A percentile compares a stretch with the other conserved stretches of the same genome.
These are phyloP conservation scores for Marasmius oreades DNA, from an alignment of 1,284 basidiomycete genomes.

Conservation along the genomic window DNA sequence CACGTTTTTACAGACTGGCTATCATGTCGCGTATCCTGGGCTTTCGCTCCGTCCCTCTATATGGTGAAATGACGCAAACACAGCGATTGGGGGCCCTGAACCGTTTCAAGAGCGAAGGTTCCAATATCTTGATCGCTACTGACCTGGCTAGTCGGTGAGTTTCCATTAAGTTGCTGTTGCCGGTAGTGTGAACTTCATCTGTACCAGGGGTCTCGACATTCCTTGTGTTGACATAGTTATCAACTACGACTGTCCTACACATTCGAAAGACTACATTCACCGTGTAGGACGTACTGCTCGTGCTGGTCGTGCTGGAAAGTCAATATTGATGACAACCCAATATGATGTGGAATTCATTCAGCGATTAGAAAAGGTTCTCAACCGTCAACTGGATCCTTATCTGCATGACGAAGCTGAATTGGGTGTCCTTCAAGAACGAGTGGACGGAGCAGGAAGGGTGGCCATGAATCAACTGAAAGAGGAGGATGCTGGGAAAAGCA, in stretches of 20 bases:
- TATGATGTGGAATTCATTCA: constrained; percentile 98
- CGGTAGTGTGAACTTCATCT: constrained; percentile 6
- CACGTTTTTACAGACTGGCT: constrained; percentile 78
- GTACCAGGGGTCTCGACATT: constrained; percentile 92
- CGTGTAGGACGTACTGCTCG: constrained; percentile 98
- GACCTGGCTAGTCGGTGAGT: constrained; percentile 89
- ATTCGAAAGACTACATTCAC: constrained; percentile 99
- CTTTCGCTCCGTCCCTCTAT: constrained; percentile 93
- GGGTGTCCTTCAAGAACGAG: constrained; percentile 84
- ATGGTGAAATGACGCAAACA: constrained; percentile 94
- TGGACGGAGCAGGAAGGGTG: constrained; percentile 83
- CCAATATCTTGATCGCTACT: constrained; percentile 91
- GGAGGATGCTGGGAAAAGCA: constrained; percentile 40
- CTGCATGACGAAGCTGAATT: constrained; percentile 90
- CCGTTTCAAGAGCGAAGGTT: constrained; percentile 96
- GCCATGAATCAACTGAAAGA: constrained; percentile 81
- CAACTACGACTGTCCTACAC: constrained; percentile 97
- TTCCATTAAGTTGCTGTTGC: constrained; percentile 8
- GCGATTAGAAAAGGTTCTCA: constrained; percentile 89
- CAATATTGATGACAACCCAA: constrained; percentile 95
- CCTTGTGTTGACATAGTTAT: constrained; percentile 96
- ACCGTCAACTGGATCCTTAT: constrained; percentile 91
- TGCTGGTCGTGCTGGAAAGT: constrained; percentile 93
- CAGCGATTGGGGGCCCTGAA: constrained; percentile 91
- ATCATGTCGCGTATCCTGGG: constrained; percentile 92